Conservation (phyloP, 805 yeast genomes). For the Saccharomyces kudriavzevii region DNA sequence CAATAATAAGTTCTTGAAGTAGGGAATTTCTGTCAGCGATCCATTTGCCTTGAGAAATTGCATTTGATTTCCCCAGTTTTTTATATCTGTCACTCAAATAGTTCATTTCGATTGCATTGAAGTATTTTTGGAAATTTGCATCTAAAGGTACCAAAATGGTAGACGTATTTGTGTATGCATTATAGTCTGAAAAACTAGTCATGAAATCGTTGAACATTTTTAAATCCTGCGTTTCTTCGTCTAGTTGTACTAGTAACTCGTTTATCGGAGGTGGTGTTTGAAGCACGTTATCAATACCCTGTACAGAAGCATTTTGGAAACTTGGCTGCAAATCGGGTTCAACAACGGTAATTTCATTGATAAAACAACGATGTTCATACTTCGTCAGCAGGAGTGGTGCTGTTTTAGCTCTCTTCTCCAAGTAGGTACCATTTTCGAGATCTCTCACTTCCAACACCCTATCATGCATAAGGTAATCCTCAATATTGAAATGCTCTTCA, state of each 20-base stretch:
- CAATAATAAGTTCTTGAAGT: conserved; percentile 30
- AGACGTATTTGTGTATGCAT: neutral
- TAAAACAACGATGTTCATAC: conserved; percentile 4
- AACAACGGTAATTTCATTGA: conserved; percentile 34
- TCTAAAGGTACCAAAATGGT: conserved; percentile 38
- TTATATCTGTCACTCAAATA: conserved; percentile 32
- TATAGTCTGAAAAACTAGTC: neutral
- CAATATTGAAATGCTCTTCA: conserved; percentile 13
- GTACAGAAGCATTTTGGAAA: conserved; percentile 58
- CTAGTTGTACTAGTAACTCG: conserved; percentile 27
- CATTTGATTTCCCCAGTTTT: conserved; percentile 6
- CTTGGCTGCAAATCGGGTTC: conserved; percentile 52
- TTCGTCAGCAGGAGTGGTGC: neutral
- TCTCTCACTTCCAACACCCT: conserved; percentile 28
- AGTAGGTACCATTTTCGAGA: conserved; percentile 7
- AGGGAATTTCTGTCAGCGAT: conserved; percentile 12
- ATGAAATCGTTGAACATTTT: conserved; percentile 5
- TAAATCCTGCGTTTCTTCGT: conserved; percentile 1
- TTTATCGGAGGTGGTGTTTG: conserved; percentile 32
- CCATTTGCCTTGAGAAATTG: conserved; percentile 14
- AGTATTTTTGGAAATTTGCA: conserved; percentile 22
- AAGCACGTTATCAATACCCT: conserved; percentile 48
- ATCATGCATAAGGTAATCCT: conserved; percentile 29
- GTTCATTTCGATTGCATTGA: conserved; percentile 37
- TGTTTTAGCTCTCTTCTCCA: neutral